Conservation (phyloP, 495 filamentous ascomycete genomes). For the Aspergillus saccharolyticus region DNA sequence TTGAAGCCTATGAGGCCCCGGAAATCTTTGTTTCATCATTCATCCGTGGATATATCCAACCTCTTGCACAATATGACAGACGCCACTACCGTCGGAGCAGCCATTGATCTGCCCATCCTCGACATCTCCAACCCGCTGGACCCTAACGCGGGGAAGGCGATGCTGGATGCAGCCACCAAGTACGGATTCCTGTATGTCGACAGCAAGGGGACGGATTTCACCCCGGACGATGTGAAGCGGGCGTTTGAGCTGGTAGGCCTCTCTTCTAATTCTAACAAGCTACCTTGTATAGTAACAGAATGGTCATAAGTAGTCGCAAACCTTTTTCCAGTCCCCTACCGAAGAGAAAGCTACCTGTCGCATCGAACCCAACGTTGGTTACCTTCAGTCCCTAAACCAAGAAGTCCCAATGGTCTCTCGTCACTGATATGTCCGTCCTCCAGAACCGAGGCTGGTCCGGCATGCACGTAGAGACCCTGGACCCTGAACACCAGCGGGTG, state of each 20-base stretch:
- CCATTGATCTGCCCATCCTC: constrained; percentile 70
- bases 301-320: constrained; percentile 48
- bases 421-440: not conserved
- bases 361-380: constrained; percentile 60
- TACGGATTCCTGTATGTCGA: constrained; percentile 90
- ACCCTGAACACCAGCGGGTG: constrained; percentile 79
- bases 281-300: not conserved
- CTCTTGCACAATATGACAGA: constrained; percentile 37
- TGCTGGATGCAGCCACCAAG: constrained; percentile 73
- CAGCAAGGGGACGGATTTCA: constrained; percentile 63
- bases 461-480: constrained; percentile 84
- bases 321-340: constrained; percentile 67
- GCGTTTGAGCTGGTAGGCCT: constrained; percentile 67
- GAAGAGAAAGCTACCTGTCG: constrained; percentile 69
- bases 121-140: constrained; percentile 59
- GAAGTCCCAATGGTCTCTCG: not conserved
- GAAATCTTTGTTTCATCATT: not conserved
- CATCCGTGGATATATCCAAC: too few species aligned
- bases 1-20: too few species aligned
- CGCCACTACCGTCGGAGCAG: constrained; percentile 20
- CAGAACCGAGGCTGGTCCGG: constrained; percentile 83
- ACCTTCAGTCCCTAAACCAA: not conserved
- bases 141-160: constrained; percentile 56
- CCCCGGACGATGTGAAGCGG: constrained; percentile 56
- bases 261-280: not conserved